Base-by-base conservation (phyloP, 805 yeast genomes). In the Peterozyma xylosa region DNA sequence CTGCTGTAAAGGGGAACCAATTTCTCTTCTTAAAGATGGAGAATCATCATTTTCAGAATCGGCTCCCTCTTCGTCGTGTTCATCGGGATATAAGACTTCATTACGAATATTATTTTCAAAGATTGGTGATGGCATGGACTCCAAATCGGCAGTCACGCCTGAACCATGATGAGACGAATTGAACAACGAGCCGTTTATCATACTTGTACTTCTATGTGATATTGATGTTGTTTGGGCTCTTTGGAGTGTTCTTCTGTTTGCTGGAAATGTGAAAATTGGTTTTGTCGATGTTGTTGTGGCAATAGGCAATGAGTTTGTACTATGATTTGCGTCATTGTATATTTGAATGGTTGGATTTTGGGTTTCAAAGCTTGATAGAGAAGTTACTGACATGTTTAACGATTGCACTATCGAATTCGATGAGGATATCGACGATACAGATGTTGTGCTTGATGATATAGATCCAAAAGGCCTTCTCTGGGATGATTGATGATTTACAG, bases 1-100 rank as follows among this genome's bases (percentile, higher is more conserved):
- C 49, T 51, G 60, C 42, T 65, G 74, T 40, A 67, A 47, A n/a
- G 70, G 72, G 2, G 72, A 63, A 1, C 70, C 69, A 27, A 59
- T 50, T 41, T 61, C 65, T 41, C 63, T 53, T 47, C 58, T 61
- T 30, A 40, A 33, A 29, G 52, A 40, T 38, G 40, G 35, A 2
- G 44, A 42, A 30, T 47, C 39, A 13, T 50, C 53, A 37, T 42
- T 39, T 34, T 48, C 41, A 16, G 42, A 41, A 9, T 50, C 48
- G 30, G 44, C 41, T 17, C 34, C 27, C n/a, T 13, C 40, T 14
- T 30, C 44, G 35, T 32, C 42, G n/a, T 32, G 37, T 11, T 30
- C 44, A 38, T 32, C 42, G 13, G 27, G 37, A 6, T 30, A 45
- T 29, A 43, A 46, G 35, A 30, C 10, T 10, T 39, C 38, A 32